Conservation (phyloP, 257 asterid species). For the Salvia splendens region DNA sequence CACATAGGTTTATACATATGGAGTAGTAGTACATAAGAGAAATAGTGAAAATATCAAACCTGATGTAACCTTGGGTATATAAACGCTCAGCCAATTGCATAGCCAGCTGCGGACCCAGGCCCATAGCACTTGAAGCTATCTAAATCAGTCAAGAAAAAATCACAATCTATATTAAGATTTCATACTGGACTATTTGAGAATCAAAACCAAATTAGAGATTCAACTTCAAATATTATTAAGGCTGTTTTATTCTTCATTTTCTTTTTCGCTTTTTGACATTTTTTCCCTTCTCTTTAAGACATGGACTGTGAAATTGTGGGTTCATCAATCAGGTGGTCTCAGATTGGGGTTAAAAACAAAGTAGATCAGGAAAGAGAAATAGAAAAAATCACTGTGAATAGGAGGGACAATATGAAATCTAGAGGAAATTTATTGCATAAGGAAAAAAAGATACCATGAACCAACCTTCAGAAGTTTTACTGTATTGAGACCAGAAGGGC, state of each 20-base stretch:
- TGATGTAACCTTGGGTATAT: constrained; percentile 90
- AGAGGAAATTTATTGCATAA: constrained; percentile 2
- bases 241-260: background rate
- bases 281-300: background rate
- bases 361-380: constrained; percentile 10
- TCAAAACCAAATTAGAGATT: constrained; percentile 7
- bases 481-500: constrained; percentile 89
- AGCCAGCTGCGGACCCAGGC: constrained; percentile 86
- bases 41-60: constrained; percentile 44
- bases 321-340: constrained; percentile 2
- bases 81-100: constrained; percentile 97
- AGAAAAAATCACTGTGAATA: constrained; percentile 6
- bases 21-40: background rate
- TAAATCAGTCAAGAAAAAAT: constrained; percentile 39
- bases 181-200: background rate
- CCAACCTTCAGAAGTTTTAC: constrained; percentile 92
- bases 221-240: background rate
- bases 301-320: constrained; percentile 8
- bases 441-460: constrained; percentile 3
- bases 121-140: constrained; percentile 96
- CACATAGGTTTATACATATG: background rate
- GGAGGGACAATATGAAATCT: constrained; percentile 5
- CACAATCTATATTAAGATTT: constrained; percentile 17
- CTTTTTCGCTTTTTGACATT: no score
- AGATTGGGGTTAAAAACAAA: constrained; percentile 15